Percentiles rank a stretch among this genome's conserved stretches.
Evolutionary conservation across 2,329 filamentous ascomycete species (phyloP).

Genomic region (Fusarium nodosum): DNA sequence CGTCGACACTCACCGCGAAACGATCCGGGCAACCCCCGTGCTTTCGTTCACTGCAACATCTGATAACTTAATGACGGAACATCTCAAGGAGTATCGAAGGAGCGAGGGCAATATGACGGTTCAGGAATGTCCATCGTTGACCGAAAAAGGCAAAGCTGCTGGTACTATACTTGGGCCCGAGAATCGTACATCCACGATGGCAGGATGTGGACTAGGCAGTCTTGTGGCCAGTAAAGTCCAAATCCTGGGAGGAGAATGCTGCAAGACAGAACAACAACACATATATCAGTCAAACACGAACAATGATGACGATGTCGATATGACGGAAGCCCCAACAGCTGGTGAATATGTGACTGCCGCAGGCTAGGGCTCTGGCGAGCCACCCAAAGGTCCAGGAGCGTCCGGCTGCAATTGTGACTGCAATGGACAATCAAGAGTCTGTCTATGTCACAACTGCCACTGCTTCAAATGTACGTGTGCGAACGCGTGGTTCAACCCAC

Average conservation of each 20-base stretch:
- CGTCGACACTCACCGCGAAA: not conserved
- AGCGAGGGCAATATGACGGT: not conserved
- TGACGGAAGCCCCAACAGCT: constrained; percentile 1
- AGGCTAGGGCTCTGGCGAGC: not conserved
- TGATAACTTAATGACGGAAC: not conserved
- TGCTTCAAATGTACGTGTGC: not conserved
- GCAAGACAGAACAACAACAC: not conserved
- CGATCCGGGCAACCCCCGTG: not conserved
- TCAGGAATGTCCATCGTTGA: not conserved
- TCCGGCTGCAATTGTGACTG: not conserved
- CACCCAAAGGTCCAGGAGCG: not conserved
- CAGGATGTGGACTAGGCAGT: not conserved
- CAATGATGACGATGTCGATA: constrained; percentile 1
- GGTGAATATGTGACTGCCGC: constrained; percentile 6
- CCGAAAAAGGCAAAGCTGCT: not conserved
- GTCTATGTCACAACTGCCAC: not conserved
- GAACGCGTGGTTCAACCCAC: not conserved
- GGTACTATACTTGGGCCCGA: not conserved
- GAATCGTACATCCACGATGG: not conserved
- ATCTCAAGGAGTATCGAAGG: not conserved
- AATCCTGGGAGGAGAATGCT: not conserved
- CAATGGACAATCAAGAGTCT: not conserved
- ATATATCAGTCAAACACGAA: constrained; percentile 2
- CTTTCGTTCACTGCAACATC: not conserved
- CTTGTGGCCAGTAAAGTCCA: not conserved